These are phyloP conservation scores for Spinellus fusiger DNA, from an alignment of 192 early-diverging fungal species.

Conservation along the genomic window DNA sequence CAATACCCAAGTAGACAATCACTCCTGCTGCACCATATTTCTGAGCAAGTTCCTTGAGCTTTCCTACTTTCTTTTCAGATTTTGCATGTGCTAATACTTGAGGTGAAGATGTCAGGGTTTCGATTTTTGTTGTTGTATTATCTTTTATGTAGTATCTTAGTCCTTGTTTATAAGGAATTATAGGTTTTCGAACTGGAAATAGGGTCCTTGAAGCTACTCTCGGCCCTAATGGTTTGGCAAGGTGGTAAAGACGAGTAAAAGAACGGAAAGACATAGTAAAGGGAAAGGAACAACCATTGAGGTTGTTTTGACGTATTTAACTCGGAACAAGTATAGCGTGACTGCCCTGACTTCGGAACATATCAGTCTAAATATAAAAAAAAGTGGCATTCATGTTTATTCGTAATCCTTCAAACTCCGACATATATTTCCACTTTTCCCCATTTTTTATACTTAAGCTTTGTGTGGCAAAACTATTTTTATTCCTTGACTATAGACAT, in stretches of 20 bases:
- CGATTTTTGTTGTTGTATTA: conserved; percentile 1
- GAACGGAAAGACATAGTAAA: not conserved
- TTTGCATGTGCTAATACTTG: not conserved
- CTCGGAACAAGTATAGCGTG: too few relatives aligned
- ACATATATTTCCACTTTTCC: too few relatives aligned
- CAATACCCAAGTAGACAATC: conserved; percentile 43
- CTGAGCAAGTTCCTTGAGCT: conserved; percentile 27
- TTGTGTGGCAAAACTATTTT: too few relatives aligned
- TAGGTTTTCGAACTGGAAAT: not conserved
- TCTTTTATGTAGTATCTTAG: too few relatives aligned
- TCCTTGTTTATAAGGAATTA: too few relatives aligned
- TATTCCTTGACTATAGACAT: too few relatives aligned
- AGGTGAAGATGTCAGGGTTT: conserved; percentile 6
- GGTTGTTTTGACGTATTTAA: not conserved
- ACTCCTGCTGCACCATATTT: conserved; percentile 47
- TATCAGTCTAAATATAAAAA: too few relatives aligned
- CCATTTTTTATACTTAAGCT: too few relatives aligned
- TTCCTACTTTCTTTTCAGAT: conserved; percentile 7
- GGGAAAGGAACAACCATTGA: not conserved
- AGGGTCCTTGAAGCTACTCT: not conserved
- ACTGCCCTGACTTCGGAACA: too few relatives aligned
- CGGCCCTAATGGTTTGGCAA: not conserved
- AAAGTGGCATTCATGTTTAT: too few relatives aligned
- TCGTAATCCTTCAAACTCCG: too few relatives aligned
- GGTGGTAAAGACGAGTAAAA: not conserved